Evolutionary conservation across 257 asterid species (phyloP), one percentile per base, ranked within the genome.

Genomic region (Solanum medicagineum): DNA sequence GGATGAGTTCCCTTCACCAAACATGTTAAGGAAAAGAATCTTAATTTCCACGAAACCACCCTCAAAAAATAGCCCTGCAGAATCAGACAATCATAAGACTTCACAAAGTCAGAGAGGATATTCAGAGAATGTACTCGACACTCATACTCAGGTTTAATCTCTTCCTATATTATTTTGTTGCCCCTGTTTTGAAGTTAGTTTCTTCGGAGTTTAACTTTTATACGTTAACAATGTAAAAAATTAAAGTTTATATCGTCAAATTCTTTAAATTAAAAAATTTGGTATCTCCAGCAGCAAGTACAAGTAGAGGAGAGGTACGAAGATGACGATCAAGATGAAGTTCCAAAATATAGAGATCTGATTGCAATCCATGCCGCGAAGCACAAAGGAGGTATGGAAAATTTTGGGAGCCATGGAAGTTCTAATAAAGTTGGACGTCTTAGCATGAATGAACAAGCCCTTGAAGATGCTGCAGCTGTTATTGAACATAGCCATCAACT

Each of bases 341-440:
- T 60, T 47, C 84, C 79, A 36, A 87, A 80, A 70, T 88, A 88
- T 77, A 85, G 59, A 75, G 57, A 29, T 59, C 45, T 88, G 24
- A 88, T 88, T 75, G 83, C 88, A 20, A 88, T 88, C 83, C 88
- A 83, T 68, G 90, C 90, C 16, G 82, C 85, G 9, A 88, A 88
- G 56, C 84, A 69, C 65, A 85, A 56, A 60, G 86, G 85, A n/a
- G 12, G 86, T n/a, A 22, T 83, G 55, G 32, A 45, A 36, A 77
- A 69, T 56, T 86, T 85, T 44, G 80, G 79, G 29, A 80, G 36
- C 49, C 56, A 22, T 32, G 84, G 71, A 79, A 79, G 65, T 66
- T 45, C 19, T 53, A 13, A 70, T 68, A 88, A 88, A 83, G 87
- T 68, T 80, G 84, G 85, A 29, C 90, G 90, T 53, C 86, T 86